phyloP scores from a whole-genome alignment of 352 stramenopile species.

The Globisporangium paroecandrum region DNA sequence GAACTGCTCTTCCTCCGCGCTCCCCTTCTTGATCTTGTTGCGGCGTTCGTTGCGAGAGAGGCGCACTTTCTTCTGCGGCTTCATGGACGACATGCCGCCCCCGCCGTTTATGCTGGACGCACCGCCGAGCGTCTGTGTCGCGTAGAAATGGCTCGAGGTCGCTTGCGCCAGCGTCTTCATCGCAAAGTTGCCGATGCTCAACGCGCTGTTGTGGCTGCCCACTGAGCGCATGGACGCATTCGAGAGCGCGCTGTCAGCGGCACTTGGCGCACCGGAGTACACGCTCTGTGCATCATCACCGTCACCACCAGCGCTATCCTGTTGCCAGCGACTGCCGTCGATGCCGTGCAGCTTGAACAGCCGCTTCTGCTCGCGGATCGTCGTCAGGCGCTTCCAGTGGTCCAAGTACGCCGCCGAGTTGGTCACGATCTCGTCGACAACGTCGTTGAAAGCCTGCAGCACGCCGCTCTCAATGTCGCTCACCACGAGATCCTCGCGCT shows the following conservation, averaged over 20 bases:
- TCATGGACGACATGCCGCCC: background rate
- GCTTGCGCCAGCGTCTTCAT: constrained; percentile 53
- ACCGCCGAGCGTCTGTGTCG: constrained; percentile 42
- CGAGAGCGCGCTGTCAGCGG: constrained; percentile 59
- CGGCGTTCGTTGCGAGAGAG: constrained; percentile 50
- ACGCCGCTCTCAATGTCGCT: constrained; percentile 71
- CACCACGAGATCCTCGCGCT: constrained; percentile 57
- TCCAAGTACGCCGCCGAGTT: constrained; percentile 44
- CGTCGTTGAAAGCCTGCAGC: constrained; percentile 33
- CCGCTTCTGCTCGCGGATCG: constrained; percentile 71
- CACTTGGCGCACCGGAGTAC: constrained; percentile 41
- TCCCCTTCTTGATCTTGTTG: constrained; percentile 68
- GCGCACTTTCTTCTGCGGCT: constrained; percentile 38
- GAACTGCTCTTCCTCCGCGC: constrained; percentile 63
- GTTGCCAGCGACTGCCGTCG: constrained; percentile 54
- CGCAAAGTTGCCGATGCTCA: constrained; percentile 65
- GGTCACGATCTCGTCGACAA: constrained; percentile 46
- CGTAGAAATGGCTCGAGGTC: constrained; percentile 70
- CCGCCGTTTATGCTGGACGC: background rate
- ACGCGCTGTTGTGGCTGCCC: constrained; percentile 74
- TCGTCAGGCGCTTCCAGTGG: constrained; percentile 56
- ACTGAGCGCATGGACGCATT: constrained; percentile 61
- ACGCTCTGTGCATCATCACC: constrained; percentile 38
- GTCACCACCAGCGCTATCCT: constrained; percentile 25
- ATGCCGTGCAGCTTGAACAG: constrained; percentile 79